Conservation (phyloP, 169 alveolate genomes). For the Plasmodium gonderi region DNA sequence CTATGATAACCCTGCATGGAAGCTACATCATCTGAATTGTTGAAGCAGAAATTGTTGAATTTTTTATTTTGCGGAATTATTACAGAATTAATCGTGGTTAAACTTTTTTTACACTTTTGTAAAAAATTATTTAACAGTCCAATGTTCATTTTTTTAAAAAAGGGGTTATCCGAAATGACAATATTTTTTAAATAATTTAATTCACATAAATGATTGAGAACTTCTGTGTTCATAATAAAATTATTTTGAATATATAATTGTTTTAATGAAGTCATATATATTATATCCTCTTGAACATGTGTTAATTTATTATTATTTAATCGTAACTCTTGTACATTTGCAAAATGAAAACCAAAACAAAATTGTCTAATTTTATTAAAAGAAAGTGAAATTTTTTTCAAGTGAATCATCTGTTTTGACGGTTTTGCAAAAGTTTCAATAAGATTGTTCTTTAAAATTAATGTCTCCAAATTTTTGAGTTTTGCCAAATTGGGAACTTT, state of each 20-base stretch:
- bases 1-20: background rate
- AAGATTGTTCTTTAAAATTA: conserved; percentile 79
- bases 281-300: conserved; percentile 43
- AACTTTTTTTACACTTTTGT: conserved; percentile 6
- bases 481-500: conserved; percentile 78
- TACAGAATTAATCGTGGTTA: conserved; percentile 47
- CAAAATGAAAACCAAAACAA: conserved; percentile 58
- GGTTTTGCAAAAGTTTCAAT: conserved; percentile 78
- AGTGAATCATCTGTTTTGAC: conserved; percentile 70
- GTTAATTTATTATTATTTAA: conserved; percentile 42
- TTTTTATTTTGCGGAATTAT: conserved; percentile 22
- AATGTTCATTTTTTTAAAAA: conserved; percentile 47
- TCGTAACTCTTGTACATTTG: conserved; percentile 48
- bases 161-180: conserved; percentile 60
- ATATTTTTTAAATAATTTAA: conserved; percentile 47
- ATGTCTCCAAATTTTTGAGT: conserved; percentile 77
- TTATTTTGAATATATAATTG: conserved; percentile 50
- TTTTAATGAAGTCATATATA: conserved; percentile 54
- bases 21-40: conserved; percentile 10
- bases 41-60: conserved; percentile 13
- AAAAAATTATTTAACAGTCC: conserved; percentile 40
- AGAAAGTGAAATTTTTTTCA: conserved; percentile 79
- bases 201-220: conserved; percentile 32
- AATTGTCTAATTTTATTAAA: conserved; percentile 77
- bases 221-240: conserved; percentile 15